Conservation (phyloP, 306 rosid species). For the Begonia fuchsioides region DNA sequence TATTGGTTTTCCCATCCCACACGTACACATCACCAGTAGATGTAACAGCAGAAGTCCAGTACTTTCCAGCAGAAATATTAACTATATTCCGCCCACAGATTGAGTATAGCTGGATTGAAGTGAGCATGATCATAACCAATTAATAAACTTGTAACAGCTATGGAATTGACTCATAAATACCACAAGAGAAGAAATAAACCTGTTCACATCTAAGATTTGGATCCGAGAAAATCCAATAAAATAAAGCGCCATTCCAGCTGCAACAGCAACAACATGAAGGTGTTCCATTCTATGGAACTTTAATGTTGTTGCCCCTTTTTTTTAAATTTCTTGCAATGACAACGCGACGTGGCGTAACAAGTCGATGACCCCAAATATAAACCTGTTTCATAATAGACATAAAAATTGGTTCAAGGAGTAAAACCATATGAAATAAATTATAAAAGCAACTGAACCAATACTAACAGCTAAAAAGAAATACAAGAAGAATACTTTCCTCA, state of each 20-base stretch:
- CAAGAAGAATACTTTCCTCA: not conserved
- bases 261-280: conserved; percentile 59
- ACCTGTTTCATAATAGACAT: conserved; percentile 35
- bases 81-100: conserved; percentile 58
- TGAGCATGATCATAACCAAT: conserved; percentile 1
- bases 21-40: conserved; percentile 75
- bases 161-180: conserved; percentile 1
- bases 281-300: conserved; percentile 73
- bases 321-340: conserved; percentile 75
- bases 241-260: conserved; percentile 87
- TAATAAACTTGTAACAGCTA: conserved; percentile 1
- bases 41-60: conserved; percentile 79
- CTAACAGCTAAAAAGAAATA: too few species aligned
- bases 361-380: conserved; percentile 94
- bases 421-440: too few species aligned
- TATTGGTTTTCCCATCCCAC: conserved; percentile 89
- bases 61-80: conserved; percentile 80
- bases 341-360: conserved; percentile 83
- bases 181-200: conserved; percentile 26
- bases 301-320: conserved; percentile 56
- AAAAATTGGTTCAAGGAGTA: not conserved
- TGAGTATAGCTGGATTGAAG: conserved; percentile 38
- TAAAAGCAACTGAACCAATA: too few species aligned
- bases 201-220: conserved; percentile 81
- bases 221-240: conserved; percentile 87